Base-by-base conservation (phyloP, 495 filamentous ascomycete genomes). In the Annulohypoxylon stygium region DNA sequence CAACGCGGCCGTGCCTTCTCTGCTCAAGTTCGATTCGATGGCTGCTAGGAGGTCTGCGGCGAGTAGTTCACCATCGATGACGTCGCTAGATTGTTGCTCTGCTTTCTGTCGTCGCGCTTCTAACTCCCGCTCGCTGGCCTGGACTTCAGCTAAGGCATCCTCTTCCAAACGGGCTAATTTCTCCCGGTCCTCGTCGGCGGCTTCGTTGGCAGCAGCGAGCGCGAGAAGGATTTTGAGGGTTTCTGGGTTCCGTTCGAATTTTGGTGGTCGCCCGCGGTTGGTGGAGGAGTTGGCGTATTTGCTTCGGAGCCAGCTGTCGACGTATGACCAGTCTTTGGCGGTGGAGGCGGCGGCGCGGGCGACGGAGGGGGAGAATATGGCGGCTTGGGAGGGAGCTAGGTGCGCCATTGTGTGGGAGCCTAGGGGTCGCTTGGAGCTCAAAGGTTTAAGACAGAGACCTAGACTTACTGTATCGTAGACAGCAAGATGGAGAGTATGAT, bases 291-390 rank as follows among this genome's bases (percentile, higher is more conserved):
- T 26, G 48, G 69, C 71, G 76, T 91, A 94, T 71, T 92, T 90
- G 54, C 86, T 83, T 30, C 80, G 77, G 2, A 98, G 88, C 93
- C 95, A 98, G 80, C 84, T 81, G 83, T 97, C 92, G 75, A 97
- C 85, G 75, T 92, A 93, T 61, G 90, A 88, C 95, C 94, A 98
- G 84, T 97, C 94, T 77, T 93, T 93, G 54, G 92, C 91, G 10
- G 82, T 88, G 72, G 77, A 87, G 76, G 82, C 86, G 75, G 88
- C 89, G 43, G 89, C 87, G 58, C 89, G 87, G 30, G 91, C 90
- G 59, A 91, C 84, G 6, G 89, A 90, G 33, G 90, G 91, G 9
- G 90, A 93, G 84, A 93, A 93, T 60, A 92, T 89, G 45, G 90
- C 90, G 1, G 83, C 79, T 48, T 70, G 71, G 34, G 30, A 34